phyloP scores from a whole-genome alignment of 768 basidiomycete species.

The Hortiboletus flavorubellus region DNA sequence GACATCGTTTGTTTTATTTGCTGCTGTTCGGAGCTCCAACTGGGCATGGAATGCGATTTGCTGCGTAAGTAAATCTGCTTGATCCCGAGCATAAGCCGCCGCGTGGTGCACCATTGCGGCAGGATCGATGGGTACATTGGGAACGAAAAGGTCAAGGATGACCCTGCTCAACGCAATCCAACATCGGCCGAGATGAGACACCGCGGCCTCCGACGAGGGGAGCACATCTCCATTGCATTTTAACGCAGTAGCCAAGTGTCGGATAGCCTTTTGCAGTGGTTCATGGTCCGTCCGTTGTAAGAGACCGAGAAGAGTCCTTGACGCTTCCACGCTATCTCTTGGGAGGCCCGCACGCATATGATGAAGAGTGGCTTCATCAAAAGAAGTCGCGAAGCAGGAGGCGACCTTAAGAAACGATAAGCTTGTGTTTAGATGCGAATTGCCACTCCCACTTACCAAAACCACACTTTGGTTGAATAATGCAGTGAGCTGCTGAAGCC shows the following conservation, averaged over 20 bases:
- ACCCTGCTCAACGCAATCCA: constrained; percentile 63
- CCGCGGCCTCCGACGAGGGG: constrained; percentile 22
- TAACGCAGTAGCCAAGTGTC: constrained; percentile 29
- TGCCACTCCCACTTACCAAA: constrained; percentile 35
- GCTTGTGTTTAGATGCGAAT: not conserved
- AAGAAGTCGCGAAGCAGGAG: constrained; percentile 42
- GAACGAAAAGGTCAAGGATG: constrained; percentile 71
- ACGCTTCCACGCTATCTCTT: constrained; percentile 15
- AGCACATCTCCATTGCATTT: constrained; percentile 14
- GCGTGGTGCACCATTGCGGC: constrained; percentile 56
- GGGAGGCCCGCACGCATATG: constrained; percentile 7
- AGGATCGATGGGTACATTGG: constrained; percentile 85
- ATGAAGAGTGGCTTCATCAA: constrained; percentile 27
- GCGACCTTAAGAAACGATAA: constrained; percentile 35
- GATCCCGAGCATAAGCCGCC: constrained; percentile 40
- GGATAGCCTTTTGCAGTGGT: constrained; percentile 35
- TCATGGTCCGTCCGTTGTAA: constrained; percentile 33
- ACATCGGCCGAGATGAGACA: constrained; percentile 39
- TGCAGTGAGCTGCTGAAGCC: constrained; percentile 40
- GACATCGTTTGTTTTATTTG: constrained; percentile 51
- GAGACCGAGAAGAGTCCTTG: constrained; percentile 27
- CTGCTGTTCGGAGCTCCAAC: constrained; percentile 55
- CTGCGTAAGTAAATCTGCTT: constrained; percentile 38
- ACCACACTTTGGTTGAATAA: constrained; percentile 41
- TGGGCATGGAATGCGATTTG: constrained; percentile 54